Percentiles rank a stretch among this genome's conserved stretches.
Evolutionary conservation across 352 stramenopile genomes (phyloP).

Genomic region (Globisporangium ultimum): DNA sequence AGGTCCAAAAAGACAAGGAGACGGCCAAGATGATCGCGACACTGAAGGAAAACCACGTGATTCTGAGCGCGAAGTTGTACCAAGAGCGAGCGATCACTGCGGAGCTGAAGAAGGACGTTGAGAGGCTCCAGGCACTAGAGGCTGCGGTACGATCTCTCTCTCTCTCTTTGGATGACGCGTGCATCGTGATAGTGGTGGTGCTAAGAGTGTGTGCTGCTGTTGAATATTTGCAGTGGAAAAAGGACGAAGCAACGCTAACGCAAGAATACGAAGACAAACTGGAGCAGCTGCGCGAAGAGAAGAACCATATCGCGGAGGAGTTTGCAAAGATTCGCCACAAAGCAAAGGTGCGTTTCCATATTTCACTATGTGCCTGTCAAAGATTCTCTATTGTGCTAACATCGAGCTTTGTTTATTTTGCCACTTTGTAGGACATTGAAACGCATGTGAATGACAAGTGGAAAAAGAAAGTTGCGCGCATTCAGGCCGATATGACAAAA

Average conservation of each 20-base stretch:
- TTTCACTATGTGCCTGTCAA: no score
- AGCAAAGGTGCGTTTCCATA: constrained; percentile 34
- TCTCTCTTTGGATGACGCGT: not conserved
- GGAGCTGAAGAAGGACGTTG: constrained; percentile 44
- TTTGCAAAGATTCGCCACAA: constrained; percentile 53
- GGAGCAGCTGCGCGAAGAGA: constrained; percentile 61
- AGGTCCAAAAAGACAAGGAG: constrained; percentile 23
- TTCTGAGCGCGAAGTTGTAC: constrained; percentile 45
- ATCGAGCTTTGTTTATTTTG: not conserved
- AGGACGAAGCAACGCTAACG: constrained; percentile 45
- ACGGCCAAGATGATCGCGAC: constrained; percentile 28
- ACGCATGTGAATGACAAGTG: constrained; percentile 71
- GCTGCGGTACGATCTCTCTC: constrained; percentile 31
- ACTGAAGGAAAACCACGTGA: constrained; percentile 32
- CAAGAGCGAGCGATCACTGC: constrained; percentile 39
- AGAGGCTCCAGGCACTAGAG: constrained; percentile 63
- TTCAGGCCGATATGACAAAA: constrained; percentile 61
- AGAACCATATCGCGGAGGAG: constrained; percentile 42
- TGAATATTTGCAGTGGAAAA: constrained; percentile 43
- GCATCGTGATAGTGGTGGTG: constrained; percentile 1
- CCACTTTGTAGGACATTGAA: constrained; percentile 42
- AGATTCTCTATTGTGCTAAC: no score
- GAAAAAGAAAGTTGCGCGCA: constrained; percentile 70
- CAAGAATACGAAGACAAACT: constrained; percentile 61
- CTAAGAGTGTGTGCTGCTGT: not conserved